phyloP scores from a whole-genome alignment of 2,329 filamentous ascomycete genomes.

The Endothia cerciana region DNA sequence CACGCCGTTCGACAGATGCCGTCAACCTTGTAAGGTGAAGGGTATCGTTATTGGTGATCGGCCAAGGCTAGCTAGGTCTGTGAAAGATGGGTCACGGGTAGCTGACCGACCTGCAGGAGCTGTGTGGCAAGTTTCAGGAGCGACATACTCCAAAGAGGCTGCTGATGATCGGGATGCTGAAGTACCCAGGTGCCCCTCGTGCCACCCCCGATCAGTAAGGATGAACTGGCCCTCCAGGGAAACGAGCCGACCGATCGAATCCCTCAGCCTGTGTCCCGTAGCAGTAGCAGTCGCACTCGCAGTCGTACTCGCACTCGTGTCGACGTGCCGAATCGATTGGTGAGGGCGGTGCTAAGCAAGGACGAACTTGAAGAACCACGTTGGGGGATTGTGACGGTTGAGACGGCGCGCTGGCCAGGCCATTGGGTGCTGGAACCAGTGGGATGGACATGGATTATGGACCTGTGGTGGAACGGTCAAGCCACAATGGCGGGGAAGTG shows the following conservation, averaged over 20 bases:
- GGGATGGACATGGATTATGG: no score
- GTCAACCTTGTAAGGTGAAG: no score
- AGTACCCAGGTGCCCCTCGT: neutral
- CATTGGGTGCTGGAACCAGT: neutral
- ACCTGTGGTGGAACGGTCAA: slow-evolving; percentile 3
- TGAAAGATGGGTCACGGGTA: neutral
- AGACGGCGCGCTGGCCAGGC: neutral
- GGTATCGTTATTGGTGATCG: no score
- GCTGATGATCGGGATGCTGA: neutral
- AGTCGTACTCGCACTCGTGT: neutral
- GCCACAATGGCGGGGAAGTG: slow-evolving; percentile 20
- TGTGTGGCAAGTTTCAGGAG: slow-evolving; percentile 6
- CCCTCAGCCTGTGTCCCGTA: neutral
- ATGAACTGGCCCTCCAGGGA: neutral
- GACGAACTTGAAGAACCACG: neutral
- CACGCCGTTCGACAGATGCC: neutral
- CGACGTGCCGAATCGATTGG: neutral
- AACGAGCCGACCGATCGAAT: neutral
- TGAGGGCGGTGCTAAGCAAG: neutral
- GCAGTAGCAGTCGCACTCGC: neutral
- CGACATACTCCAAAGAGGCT: neutral
- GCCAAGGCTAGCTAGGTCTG: neutral
- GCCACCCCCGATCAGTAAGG: neutral
- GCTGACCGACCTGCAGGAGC: slow-evolving; percentile 4
- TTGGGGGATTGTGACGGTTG: no score